Evolutionary conservation across 768 basidiomycete genomes (phyloP), one percentile per base, ranked within the genome.

Genomic region (Pleurotus pulmonarius): DNA sequence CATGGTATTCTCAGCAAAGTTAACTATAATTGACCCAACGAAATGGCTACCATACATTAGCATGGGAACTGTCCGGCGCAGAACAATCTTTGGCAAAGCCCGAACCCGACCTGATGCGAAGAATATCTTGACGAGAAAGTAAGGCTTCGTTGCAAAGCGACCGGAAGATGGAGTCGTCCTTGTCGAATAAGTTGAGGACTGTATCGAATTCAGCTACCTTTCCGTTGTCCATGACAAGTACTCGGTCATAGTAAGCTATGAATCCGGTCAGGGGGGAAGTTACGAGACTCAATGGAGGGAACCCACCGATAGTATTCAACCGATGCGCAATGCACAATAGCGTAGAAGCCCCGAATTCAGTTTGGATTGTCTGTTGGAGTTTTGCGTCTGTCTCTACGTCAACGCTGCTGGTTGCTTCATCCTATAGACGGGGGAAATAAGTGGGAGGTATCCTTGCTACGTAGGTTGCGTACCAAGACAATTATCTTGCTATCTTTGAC

Each of bases 161-260:
- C 18, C 86, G 75, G 75, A 89, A 89, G 51, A 89, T 83, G 2
- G 86, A 88, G 54, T 76, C 74, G 47, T 77, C 70, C 56, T 75
- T 77, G 65, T 86, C 81, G 61, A 83, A 83, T 3, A 90, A 8
- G 59, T 75, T 78, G 40, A 87, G 74, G 3, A 90, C 88, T 1
- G 85, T 85, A 68, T 89, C 88, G 64, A 83, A 88, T 67, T 91
- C 89, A 7, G 83, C 85, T 2, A 90, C 81, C 26, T 71, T 62
- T 3, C 90, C 89, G 22, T 75, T 70, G 61, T 87, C 83, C 85
- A 92, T 87, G 44, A 90, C 88, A n/a, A 92, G 70, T 20, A 90
- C 77, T 18, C 83, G 77, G 63, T 89, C 86, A 59, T 85, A 88
- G 62, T 87, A 80, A 0, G 76, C 82, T 83, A 45, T 20, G 20